A percentile compares a stretch with the other conserved stretches of the same genome.
Evolutionary conservation across 768 basidiomycete species (phyloP).

Genomic region (Lentinus brumalis): DNA sequence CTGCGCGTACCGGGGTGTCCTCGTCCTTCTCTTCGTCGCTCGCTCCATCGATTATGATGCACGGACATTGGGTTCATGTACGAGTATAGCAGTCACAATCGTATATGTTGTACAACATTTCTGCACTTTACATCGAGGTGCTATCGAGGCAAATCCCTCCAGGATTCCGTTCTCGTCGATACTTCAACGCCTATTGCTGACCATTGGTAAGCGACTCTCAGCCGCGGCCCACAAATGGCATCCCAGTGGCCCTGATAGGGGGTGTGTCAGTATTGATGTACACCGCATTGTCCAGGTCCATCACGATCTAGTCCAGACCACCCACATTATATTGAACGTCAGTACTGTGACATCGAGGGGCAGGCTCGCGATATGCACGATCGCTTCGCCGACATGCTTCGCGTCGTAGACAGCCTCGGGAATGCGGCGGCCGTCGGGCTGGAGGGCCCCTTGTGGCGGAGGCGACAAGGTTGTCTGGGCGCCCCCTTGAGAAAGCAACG

Average conservation of each 20-base stretch:
- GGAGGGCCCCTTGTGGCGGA: conserved; percentile 54
- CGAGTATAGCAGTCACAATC: too few relatives aligned
- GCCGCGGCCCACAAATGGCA: conserved; percentile 52
- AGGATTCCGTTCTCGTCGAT: too few relatives aligned
- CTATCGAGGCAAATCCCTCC: too few relatives aligned
- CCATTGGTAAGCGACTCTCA: conserved; percentile 20
- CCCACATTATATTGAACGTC: conserved; percentile 74
- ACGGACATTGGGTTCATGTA: too few relatives aligned
- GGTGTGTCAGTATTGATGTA: neutral
- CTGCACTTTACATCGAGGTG: too few relatives aligned
- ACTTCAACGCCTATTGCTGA: neutral
- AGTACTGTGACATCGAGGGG: conserved; percentile 72
- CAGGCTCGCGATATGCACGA: conserved; percentile 72
- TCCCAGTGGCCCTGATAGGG: conserved; percentile 43
- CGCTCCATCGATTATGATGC: too few relatives aligned
- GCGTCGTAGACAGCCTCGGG: conserved; percentile 72
- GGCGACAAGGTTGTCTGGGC: conserved; percentile 61
- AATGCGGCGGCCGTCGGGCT: conserved; percentile 62
- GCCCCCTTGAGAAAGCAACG: conserved; percentile 51
- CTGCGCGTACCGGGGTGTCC: too few relatives aligned
- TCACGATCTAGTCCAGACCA: neutral
- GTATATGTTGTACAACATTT: too few relatives aligned
- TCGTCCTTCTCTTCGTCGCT: too few relatives aligned
- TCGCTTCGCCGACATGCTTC: conserved; percentile 66
- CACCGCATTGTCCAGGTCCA: neutral